Evolutionary conservation across 2,329 filamentous ascomycete genomes (phyloP), one percentile per base, ranked within the genome.

Genomic region (Colletotrichum sp.): DNA sequence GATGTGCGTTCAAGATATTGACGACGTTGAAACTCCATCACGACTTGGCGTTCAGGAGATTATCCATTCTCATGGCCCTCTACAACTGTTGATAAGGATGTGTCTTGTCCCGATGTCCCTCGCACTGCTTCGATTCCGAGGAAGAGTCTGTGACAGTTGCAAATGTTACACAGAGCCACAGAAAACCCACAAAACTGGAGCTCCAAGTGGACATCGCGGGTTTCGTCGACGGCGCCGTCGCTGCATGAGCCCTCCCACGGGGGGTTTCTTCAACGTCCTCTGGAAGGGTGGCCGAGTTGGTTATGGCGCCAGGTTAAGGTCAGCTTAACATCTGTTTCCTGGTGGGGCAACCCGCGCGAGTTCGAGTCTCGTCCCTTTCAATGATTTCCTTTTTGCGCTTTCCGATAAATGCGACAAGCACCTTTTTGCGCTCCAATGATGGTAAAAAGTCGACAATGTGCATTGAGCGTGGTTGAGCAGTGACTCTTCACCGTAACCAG

Each of bases 361-460:
- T 68, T 68, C 65, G 65, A 68, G 65, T 68, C 65, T 68, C 65
- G 65, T 68, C 65, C 65, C 65, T 68, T 68, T 57, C 65, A 68
- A 9, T 5, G 0, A 0, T n/a, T 0, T n/a, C 13, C 21, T 68
- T 68, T 68, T 57, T 48, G 26, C 12, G 1, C 10, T 10, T 10
- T 13, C 9, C 18, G 43, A 24, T 59, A 26, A 28, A 30, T 18
- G 21, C 24, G 24, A 59, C 24, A 1, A 26, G 2, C 7, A 12
- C 0, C 55, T 59, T 18, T 6, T 4, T 59, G 21, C 24, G 14
- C 24, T 13, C 13, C 21, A 28, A 30, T 26, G 14, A 59, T 30
- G 55, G 4, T 30, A 4, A 59, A n/a, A 7, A 12, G 18, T 21
- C 43, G 43, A 52, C 3, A 4, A 52, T 4, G 43, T 4, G n/a